Evolutionary conservation across 441 rosid species (phyloP).

Genomic region (Adansonia madagascariensis): DNA sequence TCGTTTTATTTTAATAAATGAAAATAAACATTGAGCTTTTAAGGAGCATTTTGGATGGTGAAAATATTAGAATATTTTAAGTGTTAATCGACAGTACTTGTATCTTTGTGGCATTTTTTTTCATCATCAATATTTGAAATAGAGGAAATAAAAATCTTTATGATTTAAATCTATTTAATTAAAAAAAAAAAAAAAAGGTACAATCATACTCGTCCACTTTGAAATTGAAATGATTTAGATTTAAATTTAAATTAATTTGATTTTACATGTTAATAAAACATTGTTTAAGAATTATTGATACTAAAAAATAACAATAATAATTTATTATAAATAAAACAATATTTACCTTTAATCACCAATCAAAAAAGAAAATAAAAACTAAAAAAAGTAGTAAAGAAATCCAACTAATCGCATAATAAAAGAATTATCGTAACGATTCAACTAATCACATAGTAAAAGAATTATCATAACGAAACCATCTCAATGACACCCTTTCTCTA

Average conservation of each 20-base stretch:
- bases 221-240: background rate
- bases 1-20: background rate
- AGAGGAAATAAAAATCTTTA: background rate
- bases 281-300: too few species aligned
- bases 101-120: too few species aligned
- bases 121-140: background rate
- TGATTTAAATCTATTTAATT: background rate
- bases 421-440: conserved; percentile 1
- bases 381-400: background rate
- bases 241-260: too few species aligned
- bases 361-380: background rate
- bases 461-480: conserved; percentile 11
- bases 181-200: too few species aligned
- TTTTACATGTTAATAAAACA: too few species aligned
- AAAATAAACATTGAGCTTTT: too few species aligned
- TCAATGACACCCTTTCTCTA: conserved; percentile 3
- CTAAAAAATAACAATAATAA: too few species aligned
- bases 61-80: too few species aligned
- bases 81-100: too few species aligned
- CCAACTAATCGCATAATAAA: background rate
- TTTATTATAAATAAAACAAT: background rate
- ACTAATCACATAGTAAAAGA: background rate
- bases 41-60: too few species aligned
- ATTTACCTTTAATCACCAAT: background rate
- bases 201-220: too few species aligned